Evolutionary conservation across 179 eudicot species (phyloP).

Genomic region (Silene vulgaris): DNA sequence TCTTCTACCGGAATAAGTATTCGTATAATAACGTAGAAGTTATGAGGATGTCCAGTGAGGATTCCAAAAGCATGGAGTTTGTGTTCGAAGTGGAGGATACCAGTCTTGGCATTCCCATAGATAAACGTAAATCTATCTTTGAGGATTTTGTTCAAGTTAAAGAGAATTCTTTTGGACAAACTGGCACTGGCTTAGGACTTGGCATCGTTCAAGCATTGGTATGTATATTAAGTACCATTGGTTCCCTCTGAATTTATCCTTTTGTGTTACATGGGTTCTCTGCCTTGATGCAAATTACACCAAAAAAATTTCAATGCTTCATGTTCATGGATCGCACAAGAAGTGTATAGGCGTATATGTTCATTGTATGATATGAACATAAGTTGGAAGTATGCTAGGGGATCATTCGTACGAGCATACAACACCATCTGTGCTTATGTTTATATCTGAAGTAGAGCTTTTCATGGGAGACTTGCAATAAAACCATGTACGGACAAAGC

Average conservation of each 20-base stretch:
- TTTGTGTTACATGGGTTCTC: not conserved
- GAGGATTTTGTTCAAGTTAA: constrained; percentile 85
- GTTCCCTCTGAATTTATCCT: not conserved
- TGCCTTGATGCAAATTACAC: not conserved
- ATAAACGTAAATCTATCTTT: constrained; percentile 55
- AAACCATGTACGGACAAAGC: too few relatives aligned
- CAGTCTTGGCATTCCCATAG: constrained; percentile 79
- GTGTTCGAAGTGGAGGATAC: constrained; percentile 78
- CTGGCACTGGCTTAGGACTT: constrained; percentile 94
- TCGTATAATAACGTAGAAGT: constrained; percentile 27
- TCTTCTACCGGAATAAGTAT: constrained; percentile 30
- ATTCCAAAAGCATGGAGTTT: constrained; percentile 53
- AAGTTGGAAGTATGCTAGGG: not conserved
- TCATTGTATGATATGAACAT: not conserved
- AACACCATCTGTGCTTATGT: too few relatives aligned
- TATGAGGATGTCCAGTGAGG: constrained; percentile 32
- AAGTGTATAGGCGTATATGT: not conserved
- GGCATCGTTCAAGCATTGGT: constrained; percentile 94
- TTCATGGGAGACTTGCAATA: too few relatives aligned
- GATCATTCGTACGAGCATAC: too few relatives aligned
- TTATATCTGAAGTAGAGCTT: too few relatives aligned
- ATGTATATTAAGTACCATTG: constrained; percentile 23
- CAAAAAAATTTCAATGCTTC: not conserved
- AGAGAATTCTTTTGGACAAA: constrained; percentile 43
- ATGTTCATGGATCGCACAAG: not conserved